A percentile compares a stretch with the other conserved stretches of the same genome.
Evolutionary conservation across 345 rosid species (phyloP).

Genomic region (Linum trigynum): DNA sequence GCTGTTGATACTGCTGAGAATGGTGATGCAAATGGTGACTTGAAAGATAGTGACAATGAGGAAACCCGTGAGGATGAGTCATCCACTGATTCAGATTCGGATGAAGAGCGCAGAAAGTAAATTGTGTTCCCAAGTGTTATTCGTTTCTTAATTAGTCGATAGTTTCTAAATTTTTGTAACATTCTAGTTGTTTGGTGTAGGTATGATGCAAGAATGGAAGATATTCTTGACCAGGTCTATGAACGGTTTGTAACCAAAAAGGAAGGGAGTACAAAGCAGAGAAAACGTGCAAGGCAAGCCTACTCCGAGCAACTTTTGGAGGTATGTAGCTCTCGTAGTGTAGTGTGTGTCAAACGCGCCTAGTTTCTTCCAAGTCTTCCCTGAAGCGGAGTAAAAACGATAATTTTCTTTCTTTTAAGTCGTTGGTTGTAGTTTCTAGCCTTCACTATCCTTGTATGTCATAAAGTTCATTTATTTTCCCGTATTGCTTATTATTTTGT

Average conservation of each 20-base stretch:
- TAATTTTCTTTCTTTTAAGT: too few relatives aligned
- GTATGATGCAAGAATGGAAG: slow-evolving; percentile 70
- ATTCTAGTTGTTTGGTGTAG: slow-evolving; percentile 25
- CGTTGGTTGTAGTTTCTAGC: too few relatives aligned
- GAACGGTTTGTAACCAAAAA: slow-evolving; percentile 52
- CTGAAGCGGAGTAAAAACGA: too few relatives aligned
- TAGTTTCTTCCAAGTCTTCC: too few relatives aligned
- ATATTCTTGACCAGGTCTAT: slow-evolving; percentile 63
- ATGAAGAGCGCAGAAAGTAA: slow-evolving; percentile 69
- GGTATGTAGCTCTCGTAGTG: too few relatives aligned
- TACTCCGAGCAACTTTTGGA: slow-evolving; percentile 38
- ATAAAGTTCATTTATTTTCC: too few relatives aligned
- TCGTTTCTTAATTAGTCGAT: neutral
- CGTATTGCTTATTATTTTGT: too few relatives aligned
- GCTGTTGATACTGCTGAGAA: slow-evolving; percentile 60
- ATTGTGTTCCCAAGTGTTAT: neutral
- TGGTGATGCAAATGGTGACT: slow-evolving; percentile 35
- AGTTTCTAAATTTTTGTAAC: neutral
- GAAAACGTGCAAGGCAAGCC: slow-evolving; percentile 70
- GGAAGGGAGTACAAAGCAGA: slow-evolving; percentile 69
- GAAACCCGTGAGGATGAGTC: slow-evolving; percentile 27
- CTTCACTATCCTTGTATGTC: too few relatives aligned
- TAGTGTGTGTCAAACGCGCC: too few relatives aligned
- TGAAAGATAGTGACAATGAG: slow-evolving; percentile 47
- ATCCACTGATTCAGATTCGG: slow-evolving; percentile 64